Base-by-base conservation (phyloP, 768 basidiomycete species). In the Candolleomyces aberdarensis region DNA sequence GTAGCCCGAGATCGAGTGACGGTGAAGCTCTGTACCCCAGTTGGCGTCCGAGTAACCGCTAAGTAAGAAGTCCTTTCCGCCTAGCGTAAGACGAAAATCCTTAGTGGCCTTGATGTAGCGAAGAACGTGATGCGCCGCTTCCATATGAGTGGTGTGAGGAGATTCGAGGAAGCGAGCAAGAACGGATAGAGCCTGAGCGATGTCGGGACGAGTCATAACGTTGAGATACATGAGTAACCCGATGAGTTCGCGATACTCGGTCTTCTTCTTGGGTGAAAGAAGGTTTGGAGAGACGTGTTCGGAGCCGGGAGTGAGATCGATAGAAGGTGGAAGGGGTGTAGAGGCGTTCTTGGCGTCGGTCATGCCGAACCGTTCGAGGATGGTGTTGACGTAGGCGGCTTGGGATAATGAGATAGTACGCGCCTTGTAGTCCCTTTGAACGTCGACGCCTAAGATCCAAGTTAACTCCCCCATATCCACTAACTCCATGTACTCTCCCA, bases 1-100 rank as follows among this genome's bases (percentile, higher is more conserved):
- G 61, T 69, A 75, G 0, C 75, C 73, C 8, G 71, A 73, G 4
- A 74, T 70, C 1, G 76, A 72, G 17, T 65, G 51, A 13, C 71
- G 57, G 49, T 72, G 64, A 14, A 65, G 60, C 17, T 65, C 59
- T 11, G 54, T 55, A 22, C 57, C 63, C 61, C 58, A 65, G 48
- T 65, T 58, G 5, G 63, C 9, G 51, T 69, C 64, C 7, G 54
- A 57, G 44, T 62, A 64, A 29, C 63, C 66, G 22, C 32, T 44
- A 4, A 63, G n/a, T 13, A 48, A 8, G 22, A 54, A 17, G 58
- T 47, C n/a, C 59, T 31, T 17, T 4, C 26, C 4, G 19, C 53
- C 59, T 11, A 60, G 17, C 0, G 47, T 29, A 19, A 60, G 58
- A 10, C 44, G 14, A 41, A 49, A 59, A 19, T 61, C 61, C 1